Base-by-base conservation (phyloP, 2,329 filamentous ascomycete species). In the Xylariaceae sp. region DNA sequence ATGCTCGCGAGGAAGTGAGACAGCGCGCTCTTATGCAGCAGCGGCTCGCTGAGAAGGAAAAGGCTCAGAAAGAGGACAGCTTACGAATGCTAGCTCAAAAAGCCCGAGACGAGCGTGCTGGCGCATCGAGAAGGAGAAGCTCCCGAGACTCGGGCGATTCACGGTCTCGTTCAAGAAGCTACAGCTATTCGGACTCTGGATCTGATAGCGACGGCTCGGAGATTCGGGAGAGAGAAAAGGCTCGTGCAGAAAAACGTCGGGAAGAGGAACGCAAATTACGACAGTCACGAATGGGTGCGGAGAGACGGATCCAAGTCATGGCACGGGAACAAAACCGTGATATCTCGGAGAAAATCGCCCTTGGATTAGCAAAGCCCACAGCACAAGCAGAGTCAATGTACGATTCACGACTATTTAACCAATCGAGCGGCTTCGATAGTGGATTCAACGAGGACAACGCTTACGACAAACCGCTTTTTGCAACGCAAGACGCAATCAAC, bases 371-470 rank as follows among this genome's bases (percentile, higher is more conserved):
- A 5, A 99, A 98, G 75, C 95, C 95, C 2, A 97, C 95, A 3
- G 90, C 95, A 71, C 90, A 88, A 47, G 89, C 89, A 53, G 95
- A 99, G 74, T 88, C 90, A 21, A 98, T 98, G 95, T 99, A 96
- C 78, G 95, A 99, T 77, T 96, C 92, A 2, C 84, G 95, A 36
- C 78, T 99, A 26, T 99, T 99, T 77, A 97, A 98, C 76, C 92
- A 96, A 76, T 89, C 87, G 5, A 93, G 90, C 67, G 95, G 95
- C 0, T 96, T 99, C 72, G 89, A 92, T 66, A 85, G 87, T 49
- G 95, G 94, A 0, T 92, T 97, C 82, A 99, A 99, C 74, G 95
- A 99, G 74, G 95, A 99, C 74, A 95, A 99, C 71, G 87, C 88
- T 0, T 99, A 98, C 77, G 95, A 98, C 74, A 98, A 98, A 76